Conservation (phyloP, 2,329 filamentous ascomycete species). For the Fusarium pininemorale region DNA sequence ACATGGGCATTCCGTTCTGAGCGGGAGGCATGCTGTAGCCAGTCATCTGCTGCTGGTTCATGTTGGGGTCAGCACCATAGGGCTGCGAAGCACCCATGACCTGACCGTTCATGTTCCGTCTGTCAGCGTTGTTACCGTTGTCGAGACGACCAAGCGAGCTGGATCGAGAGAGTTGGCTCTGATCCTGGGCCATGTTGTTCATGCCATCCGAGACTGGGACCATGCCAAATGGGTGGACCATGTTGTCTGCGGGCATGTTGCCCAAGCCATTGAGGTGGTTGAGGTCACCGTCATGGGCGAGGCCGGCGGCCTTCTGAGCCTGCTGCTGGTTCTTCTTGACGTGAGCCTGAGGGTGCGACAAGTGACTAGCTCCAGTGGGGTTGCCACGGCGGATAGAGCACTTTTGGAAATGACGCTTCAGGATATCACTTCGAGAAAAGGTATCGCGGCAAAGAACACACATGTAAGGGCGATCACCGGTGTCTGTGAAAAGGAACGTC, state of each 20-base stretch:
- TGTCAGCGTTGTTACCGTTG: slow-evolving; percentile 64
- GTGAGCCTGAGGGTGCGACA: slow-evolving; percentile 91
- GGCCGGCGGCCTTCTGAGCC: slow-evolving; percentile 64
- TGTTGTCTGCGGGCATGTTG: slow-evolving; percentile 65
- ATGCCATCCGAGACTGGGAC: slow-evolving; percentile 65
- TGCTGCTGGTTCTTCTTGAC: slow-evolving; percentile 78
- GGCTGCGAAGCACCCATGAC: slow-evolving; percentile 62
- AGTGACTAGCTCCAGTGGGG: slow-evolving; percentile 91
- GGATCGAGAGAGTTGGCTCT: slow-evolving; percentile 69
- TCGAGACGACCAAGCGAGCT: slow-evolving; percentile 68
- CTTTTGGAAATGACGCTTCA: slow-evolving; percentile 99
- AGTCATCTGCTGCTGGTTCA: slow-evolving; percentile 72
- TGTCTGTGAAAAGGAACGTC: slow-evolving; percentile 69
- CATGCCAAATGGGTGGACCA: slow-evolving; percentile 67
- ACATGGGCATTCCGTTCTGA: slow-evolving; percentile 72
- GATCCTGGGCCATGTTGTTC: slow-evolving; percentile 68
- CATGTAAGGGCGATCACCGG: slow-evolving; percentile 97
- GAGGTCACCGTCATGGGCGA: slow-evolving; percentile 63
- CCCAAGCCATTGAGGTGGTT: slow-evolving; percentile 69
- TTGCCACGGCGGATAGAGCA: slow-evolving; percentile 97
- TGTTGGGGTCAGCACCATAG: slow-evolving; percentile 68
- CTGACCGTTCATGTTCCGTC: slow-evolving; percentile 62
- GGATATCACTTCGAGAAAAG: slow-evolving; percentile 95
- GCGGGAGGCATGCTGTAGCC: slow-evolving; percentile 70
- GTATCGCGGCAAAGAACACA: slow-evolving; percentile 98